These are phyloP conservation scores for Scedosporium minutisporum DNA, from an alignment of 2,329 filamentous ascomycete species.

Conservation along the genomic window DNA sequence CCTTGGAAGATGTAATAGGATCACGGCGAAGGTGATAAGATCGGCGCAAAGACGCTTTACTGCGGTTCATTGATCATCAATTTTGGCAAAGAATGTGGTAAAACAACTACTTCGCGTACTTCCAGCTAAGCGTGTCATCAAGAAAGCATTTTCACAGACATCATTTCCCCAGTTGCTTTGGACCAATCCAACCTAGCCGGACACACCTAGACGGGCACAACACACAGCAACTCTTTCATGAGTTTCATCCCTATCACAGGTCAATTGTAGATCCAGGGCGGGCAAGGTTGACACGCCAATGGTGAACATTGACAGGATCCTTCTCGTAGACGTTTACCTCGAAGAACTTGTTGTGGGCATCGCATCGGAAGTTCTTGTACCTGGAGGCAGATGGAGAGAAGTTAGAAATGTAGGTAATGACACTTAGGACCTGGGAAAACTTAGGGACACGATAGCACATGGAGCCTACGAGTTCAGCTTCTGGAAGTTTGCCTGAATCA, in stretches of 20 bases:
- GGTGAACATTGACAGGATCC: slow-evolving; percentile 32
- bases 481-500: slow-evolving; percentile 31
- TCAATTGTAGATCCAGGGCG: slow-evolving; percentile 30
- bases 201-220: no score
- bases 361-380: slow-evolving; percentile 37
- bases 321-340: slow-evolving; percentile 40
- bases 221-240: no score
- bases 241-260: slow-evolving; percentile 11
- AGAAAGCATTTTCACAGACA: no score
- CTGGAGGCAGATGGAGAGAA: slow-evolving; percentile 14
- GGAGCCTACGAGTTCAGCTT: slow-evolving; percentile 31
- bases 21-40: no score
- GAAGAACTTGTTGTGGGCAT: slow-evolving; percentile 33
- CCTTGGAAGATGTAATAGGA: no score
- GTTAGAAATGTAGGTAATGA: not conserved
- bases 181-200: no score
- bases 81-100: no score
- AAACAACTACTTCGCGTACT: no score
- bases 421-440: not conserved
- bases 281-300: slow-evolving; percentile 33
- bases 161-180: no score
- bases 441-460: not conserved
- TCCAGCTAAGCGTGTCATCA: no score
- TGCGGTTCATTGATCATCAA: no score
- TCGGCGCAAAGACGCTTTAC: no score